phyloP scores from a whole-genome alignment of 1,284 basidiomycete genomes.

The Melampsora larici-populina region DNA sequence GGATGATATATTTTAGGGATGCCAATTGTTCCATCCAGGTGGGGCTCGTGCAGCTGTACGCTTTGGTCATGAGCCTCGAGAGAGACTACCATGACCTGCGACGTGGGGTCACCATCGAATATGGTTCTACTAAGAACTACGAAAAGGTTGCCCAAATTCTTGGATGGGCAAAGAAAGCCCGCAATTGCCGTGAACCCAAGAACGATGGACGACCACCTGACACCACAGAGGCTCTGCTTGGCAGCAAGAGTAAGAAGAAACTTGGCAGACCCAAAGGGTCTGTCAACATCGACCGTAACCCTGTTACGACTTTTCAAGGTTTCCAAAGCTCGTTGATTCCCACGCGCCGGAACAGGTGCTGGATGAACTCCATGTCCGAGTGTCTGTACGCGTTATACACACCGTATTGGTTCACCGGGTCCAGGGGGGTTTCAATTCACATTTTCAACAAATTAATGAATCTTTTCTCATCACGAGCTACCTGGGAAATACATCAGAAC shows the following conservation, averaged over 20 bases:
- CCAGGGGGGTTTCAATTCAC: too few relatives aligned
- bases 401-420: too few relatives aligned
- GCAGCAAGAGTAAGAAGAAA: neutral
- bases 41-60: neutral
- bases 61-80: too few relatives aligned
- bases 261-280: neutral
- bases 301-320: neutral
- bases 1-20: too few relatives aligned
- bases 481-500: too few relatives aligned
- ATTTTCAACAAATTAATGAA: too few relatives aligned
- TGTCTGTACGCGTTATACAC: too few relatives aligned
- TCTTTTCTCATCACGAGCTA: too few relatives aligned
- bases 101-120: conserved; percentile 9
- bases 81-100: neutral
- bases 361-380: too few relatives aligned
- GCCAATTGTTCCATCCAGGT: neutral
- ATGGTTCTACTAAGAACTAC: neutral
- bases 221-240: neutral
- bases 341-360: too few relatives aligned
- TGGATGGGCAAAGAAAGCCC: neutral
- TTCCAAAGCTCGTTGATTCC: too few relatives aligned
- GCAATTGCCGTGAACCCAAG: neutral
- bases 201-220: too few relatives aligned
- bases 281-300: neutral
- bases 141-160: neutral